Conservation (phyloP, 2,329 filamentous ascomycete species). For the Neopestalotiopsis sp. region DNA sequence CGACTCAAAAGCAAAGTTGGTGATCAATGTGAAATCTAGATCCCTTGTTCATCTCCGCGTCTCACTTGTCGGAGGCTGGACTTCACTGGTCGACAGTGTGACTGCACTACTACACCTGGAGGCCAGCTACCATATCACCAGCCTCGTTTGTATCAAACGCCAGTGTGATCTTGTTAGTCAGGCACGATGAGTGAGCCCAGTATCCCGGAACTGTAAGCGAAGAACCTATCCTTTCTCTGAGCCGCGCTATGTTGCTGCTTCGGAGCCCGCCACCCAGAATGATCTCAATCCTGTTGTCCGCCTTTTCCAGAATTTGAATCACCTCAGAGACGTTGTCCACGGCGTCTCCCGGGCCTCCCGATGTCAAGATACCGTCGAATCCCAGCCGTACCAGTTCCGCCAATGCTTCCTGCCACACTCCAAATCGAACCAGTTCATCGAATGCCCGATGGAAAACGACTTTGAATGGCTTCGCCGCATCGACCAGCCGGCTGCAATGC, state of each 20-base stretch:
- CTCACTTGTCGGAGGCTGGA: too few relatives aligned
- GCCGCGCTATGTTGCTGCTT: constrained; percentile 40
- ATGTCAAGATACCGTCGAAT: constrained; percentile 58
- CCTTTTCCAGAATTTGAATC: constrained; percentile 37
- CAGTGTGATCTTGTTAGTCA: constrained; percentile 28
- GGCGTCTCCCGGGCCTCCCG: constrained; percentile 52
- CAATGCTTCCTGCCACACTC: constrained; percentile 34
- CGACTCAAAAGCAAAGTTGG: too few relatives aligned
- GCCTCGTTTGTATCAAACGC: constrained; percentile 35
- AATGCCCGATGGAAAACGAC: constrained; percentile 64
- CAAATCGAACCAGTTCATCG: constrained; percentile 39
- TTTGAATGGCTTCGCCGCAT: constrained; percentile 44
- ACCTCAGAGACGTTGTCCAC: constrained; percentile 45
- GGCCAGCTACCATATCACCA: constrained; percentile 24
- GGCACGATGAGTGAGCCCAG: constrained; percentile 56
- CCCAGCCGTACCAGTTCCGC: constrained; percentile 45
- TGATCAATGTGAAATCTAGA: too few relatives aligned
- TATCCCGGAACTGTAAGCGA: constrained; percentile 29
- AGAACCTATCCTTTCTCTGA: constrained; percentile 34
- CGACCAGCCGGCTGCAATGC: constrained; percentile 46
- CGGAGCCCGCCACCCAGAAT: constrained; percentile 59
- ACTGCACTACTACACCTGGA: background rate
- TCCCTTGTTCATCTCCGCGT: too few relatives aligned
- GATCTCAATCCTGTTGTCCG: constrained; percentile 44
- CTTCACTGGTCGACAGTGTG: background rate